Base-by-base conservation (phyloP, 108 stramenopile species). In the Cyclostephanos tholiformis region DNA sequence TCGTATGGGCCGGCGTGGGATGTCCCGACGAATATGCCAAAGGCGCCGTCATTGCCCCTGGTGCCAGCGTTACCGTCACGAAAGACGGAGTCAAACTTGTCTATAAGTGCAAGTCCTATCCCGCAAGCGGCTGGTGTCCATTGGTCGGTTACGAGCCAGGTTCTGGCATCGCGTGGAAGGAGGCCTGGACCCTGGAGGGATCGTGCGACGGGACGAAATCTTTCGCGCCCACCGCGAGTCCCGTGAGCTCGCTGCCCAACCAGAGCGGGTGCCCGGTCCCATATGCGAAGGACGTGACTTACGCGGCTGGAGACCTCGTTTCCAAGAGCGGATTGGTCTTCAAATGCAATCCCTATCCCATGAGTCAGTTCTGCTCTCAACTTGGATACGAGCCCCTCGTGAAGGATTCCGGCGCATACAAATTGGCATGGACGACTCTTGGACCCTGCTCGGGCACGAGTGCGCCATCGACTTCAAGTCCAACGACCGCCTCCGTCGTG, bases 231-330 rank as follows among this genome's bases (percentile, higher is more conserved):
- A 67, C 66, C 51, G 3, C 6, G 2, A 25, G 44, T 19, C 66
- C 66, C 32, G 1, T 12, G 17, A 25, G 10, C 30, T 26, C 50
- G 0, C 9, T 51, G 23, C 9, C 48, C 23, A 29, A 12, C 8
- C 11, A 30, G 23, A 32, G 50, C 10, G 66, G 66, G n/a, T 67
- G 66, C n/a, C 66, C 66, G 27, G 22, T 11, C 9, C 32, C 27
- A 22, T 67, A 13, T 30, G n/a, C 1, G 4, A 16, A 6, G 17
- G 19, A 20, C 1, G 0, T 20, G 51, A 4, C 11, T 1, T 67
- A 67, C 30, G 32, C 10, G 8, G 66, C 32, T 1, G 66, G 66
- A 1, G 66, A 67, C 49, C 30, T 20, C 16, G 66, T 67, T 2
- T 35, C 51, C 52, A 27, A 55, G 22, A 20, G 20, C 0, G 22